Base-by-base conservation (phyloP, 208 protist genomes). In the Trypanosoma melophagium region DNA sequence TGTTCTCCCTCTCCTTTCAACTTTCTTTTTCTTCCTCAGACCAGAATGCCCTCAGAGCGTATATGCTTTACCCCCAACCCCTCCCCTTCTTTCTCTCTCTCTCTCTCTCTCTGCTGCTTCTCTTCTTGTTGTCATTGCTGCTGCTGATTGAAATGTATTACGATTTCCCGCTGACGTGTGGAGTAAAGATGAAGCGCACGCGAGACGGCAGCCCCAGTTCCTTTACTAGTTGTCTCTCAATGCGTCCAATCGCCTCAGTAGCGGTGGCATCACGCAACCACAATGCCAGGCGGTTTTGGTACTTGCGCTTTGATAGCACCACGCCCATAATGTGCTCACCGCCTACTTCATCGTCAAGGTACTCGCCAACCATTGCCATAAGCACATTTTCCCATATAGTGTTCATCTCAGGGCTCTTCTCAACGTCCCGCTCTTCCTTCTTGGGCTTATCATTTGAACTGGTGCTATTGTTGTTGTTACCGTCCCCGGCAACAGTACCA, bases 351-450 rank as follows among this genome's bases (percentile, higher is more conserved):
- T 45, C 22, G 42, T 94, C 83, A 19, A 95, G 74, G 60, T 85
- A 84, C 78, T 95, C 86, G 2, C 90, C 90, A 16, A 95, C 75
- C 53, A 92, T 64, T 7, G 86, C 73, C 81, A 93, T 92, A 61
- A 95, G 81, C 19, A 88, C 69, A 63, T 84, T 90, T 49, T 90
- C 78, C 87, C 90, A 95, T 17, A 84, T 70, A 41, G 72, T 75
- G 65, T 95, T 87, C 17, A 95, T 51, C 19, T 86, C 77, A 0
- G 80, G 71, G 58, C 81, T 91, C 45, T 68, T 62, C 13, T 66
- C 35, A 65, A 40, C 53, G 53, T 69, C 53, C 16, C 50, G 40
- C 9, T 60, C 56, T 41, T 60, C 63, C 38, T 67, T 55, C 55
- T 71, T 69, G 19, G 22, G 19, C 31, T 69, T 56, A 54, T 55